Conservation (phyloP, 225 moss, liverwort and hornwort species). For the Marchantia polymorpha region DNA sequence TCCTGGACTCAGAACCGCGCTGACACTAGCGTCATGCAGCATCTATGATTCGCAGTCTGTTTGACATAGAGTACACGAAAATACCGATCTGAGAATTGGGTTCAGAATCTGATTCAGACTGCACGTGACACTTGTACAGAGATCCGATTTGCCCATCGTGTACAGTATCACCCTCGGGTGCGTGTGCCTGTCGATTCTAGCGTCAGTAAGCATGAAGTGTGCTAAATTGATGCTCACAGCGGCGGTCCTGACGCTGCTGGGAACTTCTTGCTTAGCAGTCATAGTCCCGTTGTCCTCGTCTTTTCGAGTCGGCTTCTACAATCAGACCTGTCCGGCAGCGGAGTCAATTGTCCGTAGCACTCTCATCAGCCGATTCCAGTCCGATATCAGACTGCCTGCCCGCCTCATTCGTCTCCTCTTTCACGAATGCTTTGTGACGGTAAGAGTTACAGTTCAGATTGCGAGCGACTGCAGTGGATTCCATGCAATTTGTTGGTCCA, state of each 20-base stretch:
- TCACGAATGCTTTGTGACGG: conserved; percentile 48
- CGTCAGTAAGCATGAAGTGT: neutral
- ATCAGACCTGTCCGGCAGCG: conserved; percentile 32
- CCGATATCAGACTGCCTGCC: conserved; percentile 30
- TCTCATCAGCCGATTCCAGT: neutral
- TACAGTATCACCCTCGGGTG: neutral
- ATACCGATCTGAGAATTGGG: neutral
- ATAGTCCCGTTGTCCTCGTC: neutral
- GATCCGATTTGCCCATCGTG: neutral
- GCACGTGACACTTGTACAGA: neutral
- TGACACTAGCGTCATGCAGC: neutral
- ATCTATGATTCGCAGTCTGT: neutral
- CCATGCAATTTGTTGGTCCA: neutral
- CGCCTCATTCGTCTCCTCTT: conserved; percentile 34
- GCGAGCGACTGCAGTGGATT: neutral
- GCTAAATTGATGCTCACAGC: neutral
- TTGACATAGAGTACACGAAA: neutral
- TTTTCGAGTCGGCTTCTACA: conserved; percentile 36
- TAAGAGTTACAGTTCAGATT: neutral
- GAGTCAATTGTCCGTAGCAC: conserved; percentile 28
- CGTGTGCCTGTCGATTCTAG: neutral
- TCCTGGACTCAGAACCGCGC: neutral
- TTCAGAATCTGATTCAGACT: neutral
- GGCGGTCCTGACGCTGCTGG: neutral
- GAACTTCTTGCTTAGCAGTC: neutral